These are phyloP conservation scores for Ceratobasidium sp. DNA, from an alignment of 1,284 basidiomycete species.

Conservation along the genomic window DNA sequence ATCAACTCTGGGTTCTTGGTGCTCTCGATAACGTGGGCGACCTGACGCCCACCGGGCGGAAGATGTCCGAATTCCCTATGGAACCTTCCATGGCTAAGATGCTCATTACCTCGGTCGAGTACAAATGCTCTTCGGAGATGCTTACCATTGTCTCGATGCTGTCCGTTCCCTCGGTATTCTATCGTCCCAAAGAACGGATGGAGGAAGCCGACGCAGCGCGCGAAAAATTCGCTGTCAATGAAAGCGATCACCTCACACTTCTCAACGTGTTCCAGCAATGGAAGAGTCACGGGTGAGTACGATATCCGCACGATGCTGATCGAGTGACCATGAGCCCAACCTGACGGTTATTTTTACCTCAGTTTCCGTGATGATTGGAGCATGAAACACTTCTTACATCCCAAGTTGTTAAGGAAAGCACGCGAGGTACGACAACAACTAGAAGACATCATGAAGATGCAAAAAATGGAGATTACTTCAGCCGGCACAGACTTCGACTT, in stretches of 20 bases:
- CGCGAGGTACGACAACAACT: slow-evolving; percentile 96
- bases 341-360: slow-evolving; percentile 46
- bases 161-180: slow-evolving; percentile 96
- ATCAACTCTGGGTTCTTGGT: slow-evolving; percentile 98
- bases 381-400: slow-evolving; percentile 95
- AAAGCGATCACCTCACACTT: slow-evolving; percentile 96
- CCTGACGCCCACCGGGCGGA: slow-evolving; percentile 89
- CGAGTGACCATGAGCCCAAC: neutral
- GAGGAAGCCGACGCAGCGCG: slow-evolving; percentile 96
- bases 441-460: slow-evolving; percentile 98
- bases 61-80: slow-evolving; percentile 99
- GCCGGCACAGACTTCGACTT: slow-evolving; percentile 97
- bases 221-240: slow-evolving; percentile 98
- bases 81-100: slow-evolving; percentile 99
- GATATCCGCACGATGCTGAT: neutral
- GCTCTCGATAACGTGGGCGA: slow-evolving; percentile 98
- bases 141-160: slow-evolving; percentile 99
- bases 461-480: slow-evolving; percentile 92
- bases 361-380: slow-evolving; percentile 95
- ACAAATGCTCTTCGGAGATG: slow-evolving; percentile 95
- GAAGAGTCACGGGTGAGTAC: slow-evolving; percentile 89
- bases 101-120: slow-evolving; percentile 95
- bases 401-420: slow-evolving; percentile 94
- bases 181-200: slow-evolving; percentile 93
- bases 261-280: slow-evolving; percentile 98